phyloP scores from a whole-genome alignment of 345 rosid species.

The Excoecaria cochinchinensis region DNA sequence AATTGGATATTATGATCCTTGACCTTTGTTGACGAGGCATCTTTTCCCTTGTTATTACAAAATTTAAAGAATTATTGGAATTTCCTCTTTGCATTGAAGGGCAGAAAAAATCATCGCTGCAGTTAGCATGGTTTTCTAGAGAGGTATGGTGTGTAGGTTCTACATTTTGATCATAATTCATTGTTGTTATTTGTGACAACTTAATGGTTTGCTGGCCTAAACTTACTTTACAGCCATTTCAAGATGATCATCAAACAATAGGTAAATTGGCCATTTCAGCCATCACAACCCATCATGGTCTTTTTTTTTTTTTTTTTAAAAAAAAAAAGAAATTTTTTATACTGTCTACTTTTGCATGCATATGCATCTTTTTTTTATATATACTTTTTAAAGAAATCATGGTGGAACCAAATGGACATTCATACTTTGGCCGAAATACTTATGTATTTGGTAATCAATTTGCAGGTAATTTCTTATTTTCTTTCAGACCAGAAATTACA shows the following conservation, averaged over 20 bases:
- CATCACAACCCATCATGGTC: neutral
- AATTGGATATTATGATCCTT: conserved; percentile 2
- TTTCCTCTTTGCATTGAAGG: neutral
- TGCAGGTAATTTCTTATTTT: conserved; percentile 88
- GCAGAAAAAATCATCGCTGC: neutral
- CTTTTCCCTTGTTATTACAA: neutral
- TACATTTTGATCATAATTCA: neutral
- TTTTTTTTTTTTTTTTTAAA: neutral
- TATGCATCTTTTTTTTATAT: neutral
- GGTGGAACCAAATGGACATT: neutral
- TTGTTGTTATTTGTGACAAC: neutral
- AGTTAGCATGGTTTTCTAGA: neutral
- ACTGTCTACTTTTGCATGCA: neutral
- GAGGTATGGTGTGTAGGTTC: neutral
- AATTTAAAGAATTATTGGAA: neutral
- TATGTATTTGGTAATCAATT: conserved; percentile 22
- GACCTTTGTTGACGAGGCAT: neutral
- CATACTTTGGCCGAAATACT: neutral
- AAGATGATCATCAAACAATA: neutral
- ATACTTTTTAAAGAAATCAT: neutral
- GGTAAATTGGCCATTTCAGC: neutral
- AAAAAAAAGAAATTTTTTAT: neutral
- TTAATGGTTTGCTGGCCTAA: neutral
- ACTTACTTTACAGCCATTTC: neutral
- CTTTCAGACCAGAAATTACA: conserved; percentile 79